Percentiles rank a stretch among this genome's conserved stretches.
Evolutionary conservation across 257 asterid species (phyloP).

Genomic region (Ligustrum vulgare): DNA sequence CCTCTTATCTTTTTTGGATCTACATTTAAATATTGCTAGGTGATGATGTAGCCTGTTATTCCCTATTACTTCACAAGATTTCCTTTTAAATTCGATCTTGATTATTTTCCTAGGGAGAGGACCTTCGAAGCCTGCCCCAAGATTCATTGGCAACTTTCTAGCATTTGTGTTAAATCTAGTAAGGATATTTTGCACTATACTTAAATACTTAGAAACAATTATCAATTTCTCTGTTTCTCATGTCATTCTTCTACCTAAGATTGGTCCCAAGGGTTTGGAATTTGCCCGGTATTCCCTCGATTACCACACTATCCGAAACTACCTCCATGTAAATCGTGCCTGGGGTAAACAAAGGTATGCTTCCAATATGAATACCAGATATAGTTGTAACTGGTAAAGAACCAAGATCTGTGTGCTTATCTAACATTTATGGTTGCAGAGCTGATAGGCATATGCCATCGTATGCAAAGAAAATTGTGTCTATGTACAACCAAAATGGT

Average conservation of each 20-base stretch:
- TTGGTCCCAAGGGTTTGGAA: slow-evolving; percentile 96
- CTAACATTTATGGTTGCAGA: slow-evolving; percentile 49
- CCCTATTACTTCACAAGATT: slow-evolving; percentile 5
- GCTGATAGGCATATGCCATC: slow-evolving; percentile 89
- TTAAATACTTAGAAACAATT: slow-evolving; percentile 10
- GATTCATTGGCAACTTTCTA: slow-evolving; percentile 71
- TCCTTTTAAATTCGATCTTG: slow-evolving; percentile 16
- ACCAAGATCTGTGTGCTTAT: slow-evolving; percentile 13
- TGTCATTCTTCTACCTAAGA: slow-evolving; percentile 42
- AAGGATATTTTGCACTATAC: slow-evolving; percentile 29
- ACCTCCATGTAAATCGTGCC: slow-evolving; percentile 69
- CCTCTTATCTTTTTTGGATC: background rate
- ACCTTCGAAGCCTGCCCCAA: slow-evolving; percentile 87
- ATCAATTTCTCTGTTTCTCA: slow-evolving; percentile 11
- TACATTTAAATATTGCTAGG: background rate
- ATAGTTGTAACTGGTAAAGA: background rate
- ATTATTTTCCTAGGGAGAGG: slow-evolving; percentile 64
- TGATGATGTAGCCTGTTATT: slow-evolving; percentile 2
- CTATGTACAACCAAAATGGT: slow-evolving; percentile 83
- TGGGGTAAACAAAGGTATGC: slow-evolving; percentile 90
- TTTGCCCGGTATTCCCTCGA: slow-evolving; percentile 95
- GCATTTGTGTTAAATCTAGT: slow-evolving; percentile 84
- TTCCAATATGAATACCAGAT: background rate
- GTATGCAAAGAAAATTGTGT: slow-evolving; percentile 77
- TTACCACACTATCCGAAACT: slow-evolving; percentile 92